A percentile compares a stretch with the other conserved stretches of the same genome.
These are phyloP conservation scores for Aegilops tauschii DNA, from an alignment of 176 grass and related monocot species.

Conservation along the genomic window DNA sequence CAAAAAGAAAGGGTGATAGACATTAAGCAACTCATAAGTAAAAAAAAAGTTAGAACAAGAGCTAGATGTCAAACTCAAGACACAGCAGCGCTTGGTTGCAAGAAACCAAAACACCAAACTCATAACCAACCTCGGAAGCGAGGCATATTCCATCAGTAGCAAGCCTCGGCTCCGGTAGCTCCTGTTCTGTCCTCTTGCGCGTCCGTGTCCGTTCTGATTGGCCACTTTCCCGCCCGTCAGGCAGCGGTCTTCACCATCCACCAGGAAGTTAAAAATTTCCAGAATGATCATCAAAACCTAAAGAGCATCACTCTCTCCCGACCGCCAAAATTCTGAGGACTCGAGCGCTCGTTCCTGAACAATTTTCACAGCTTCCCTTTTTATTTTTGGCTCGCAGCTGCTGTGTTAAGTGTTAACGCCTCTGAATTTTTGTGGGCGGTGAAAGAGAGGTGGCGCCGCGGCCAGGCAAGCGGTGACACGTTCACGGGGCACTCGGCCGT, in stretches of 20 bases:
- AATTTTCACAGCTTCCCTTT: background rate
- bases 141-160: slow-evolving; percentile 32
- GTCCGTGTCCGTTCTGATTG: background rate
- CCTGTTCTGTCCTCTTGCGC: slow-evolving; percentile 14
- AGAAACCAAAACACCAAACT: background rate
- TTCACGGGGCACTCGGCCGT: background rate
- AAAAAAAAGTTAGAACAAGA: background rate
- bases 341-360: background rate
- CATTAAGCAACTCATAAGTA: no score
- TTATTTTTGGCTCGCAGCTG: background rate
- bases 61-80: background rate
- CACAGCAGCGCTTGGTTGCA: background rate
- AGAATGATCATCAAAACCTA: background rate
- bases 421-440: slow-evolving; percentile 6
- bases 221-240: background rate
- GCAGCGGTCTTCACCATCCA: background rate
- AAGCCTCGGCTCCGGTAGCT: background rate
- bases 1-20: no score
- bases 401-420: background rate
- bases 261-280: background rate
- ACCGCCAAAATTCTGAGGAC: slow-evolving; percentile 15
- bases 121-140: background rate
- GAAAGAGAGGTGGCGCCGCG: background rate
- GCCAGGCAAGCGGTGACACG: background rate
- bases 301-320: background rate